Percentiles rank a stretch among this genome's conserved stretches.
Conservation (phyloP, 1,284 basidiomycete genomes). For the Naganishia sp. region DNA sequence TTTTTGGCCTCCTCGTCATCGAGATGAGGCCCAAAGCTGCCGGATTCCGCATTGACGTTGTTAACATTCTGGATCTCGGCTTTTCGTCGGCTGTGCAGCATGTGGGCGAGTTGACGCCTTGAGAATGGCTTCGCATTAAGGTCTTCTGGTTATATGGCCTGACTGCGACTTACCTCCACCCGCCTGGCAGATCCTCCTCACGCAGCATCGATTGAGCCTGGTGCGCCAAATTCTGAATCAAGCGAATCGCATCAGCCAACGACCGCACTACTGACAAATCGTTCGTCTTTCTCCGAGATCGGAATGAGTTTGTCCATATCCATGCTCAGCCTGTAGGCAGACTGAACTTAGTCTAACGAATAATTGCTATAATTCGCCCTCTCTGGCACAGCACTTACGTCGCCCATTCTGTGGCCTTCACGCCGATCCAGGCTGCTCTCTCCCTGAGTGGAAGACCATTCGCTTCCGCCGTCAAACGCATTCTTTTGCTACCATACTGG, state of each 20-base stretch:
- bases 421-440: conserved; percentile 73
- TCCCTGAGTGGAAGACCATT: conserved; percentile 64
- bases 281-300: conserved; percentile 69
- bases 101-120: conserved; percentile 73
- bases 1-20: not conserved
- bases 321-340: conserved; percentile 60
- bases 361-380: not conserved
- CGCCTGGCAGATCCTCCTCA: conserved; percentile 58
- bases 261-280: conserved; percentile 52
- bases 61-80: conserved; percentile 80
- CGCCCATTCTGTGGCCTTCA: conserved; percentile 68
- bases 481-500: conserved; percentile 54
- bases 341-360: conserved; percentile 10
- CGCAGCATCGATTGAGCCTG: conserved; percentile 71
- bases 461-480: conserved; percentile 41
- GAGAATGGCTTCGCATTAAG: not conserved
- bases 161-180: conserved; percentile 66
- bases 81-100: conserved; percentile 76
- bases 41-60: conserved; percentile 1
- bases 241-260: no score
- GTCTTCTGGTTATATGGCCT: conserved; percentile 4
- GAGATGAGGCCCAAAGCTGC: no score
- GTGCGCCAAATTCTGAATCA: not conserved
- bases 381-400: conserved; percentile 53
- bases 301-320: conserved; percentile 66